Evolutionary conservation across 495 filamentous ascomycete genomes (phyloP).

Genomic region (Lophiostoma macrostomum): DNA sequence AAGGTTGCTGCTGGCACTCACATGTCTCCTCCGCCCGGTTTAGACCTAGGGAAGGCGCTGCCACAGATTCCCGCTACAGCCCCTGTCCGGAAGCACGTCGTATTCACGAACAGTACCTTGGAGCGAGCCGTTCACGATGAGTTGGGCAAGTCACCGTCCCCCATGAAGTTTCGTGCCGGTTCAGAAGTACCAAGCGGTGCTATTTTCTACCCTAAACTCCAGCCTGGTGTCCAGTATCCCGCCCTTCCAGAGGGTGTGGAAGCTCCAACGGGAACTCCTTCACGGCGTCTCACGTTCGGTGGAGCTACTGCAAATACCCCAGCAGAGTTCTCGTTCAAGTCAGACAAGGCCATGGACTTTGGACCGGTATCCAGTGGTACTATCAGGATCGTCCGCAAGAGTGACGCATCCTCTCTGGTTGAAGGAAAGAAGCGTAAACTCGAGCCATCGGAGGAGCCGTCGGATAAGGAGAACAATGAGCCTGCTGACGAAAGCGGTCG

Average conservation of each 20-base stretch:
- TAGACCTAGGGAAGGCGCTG: conserved; percentile 34
- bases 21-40: conserved; percentile 42
- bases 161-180: conserved; percentile 24
- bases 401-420: conserved; percentile 21
- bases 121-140: conserved; percentile 37
- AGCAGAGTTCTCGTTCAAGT: conserved; percentile 41
- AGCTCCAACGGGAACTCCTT: conserved; percentile 6
- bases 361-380: conserved; percentile 28
- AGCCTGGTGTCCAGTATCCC: conserved; percentile 28
- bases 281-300: conserved; percentile 27
- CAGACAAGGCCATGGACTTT: conserved; percentile 36
- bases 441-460: conserved; percentile 17
- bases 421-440: conserved; percentile 43
- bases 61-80: conserved; percentile 36
- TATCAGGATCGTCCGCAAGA: conserved; percentile 30
- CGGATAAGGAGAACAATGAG: conserved; percentile 32
- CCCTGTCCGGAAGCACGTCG: conserved; percentile 55
- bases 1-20: conserved; percentile 64
- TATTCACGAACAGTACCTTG: conserved; percentile 56
- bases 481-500: conserved; percentile 29
- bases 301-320: conserved; percentile 25
- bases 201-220: conserved; percentile 16
- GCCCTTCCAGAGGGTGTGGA: conserved; percentile 20
- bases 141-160: conserved; percentile 25
- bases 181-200: conserved; percentile 21